Conservation (phyloP, 306 rosid genomes). For the Coriaria nepalensis region DNA sequence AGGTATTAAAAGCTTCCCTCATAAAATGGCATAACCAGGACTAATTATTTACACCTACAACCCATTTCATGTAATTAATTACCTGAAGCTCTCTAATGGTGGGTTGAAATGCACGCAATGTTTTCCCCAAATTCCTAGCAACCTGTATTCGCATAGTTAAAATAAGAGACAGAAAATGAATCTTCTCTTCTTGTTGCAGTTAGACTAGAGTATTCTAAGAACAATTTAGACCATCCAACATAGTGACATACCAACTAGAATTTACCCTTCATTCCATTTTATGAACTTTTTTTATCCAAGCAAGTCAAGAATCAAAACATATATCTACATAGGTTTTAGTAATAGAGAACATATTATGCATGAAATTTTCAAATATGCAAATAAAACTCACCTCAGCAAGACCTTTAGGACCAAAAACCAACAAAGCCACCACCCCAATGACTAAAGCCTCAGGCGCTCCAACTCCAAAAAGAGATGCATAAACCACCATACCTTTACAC, state of each 20-base stretch:
- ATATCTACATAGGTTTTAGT: too few species aligned
- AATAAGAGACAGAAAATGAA: neutral
- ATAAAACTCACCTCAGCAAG: constrained; percentile 85
- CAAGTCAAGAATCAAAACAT: neutral
- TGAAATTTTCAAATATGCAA: neutral
- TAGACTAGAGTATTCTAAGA: too few species aligned
- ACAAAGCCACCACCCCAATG: constrained; percentile 95
- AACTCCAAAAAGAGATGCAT: constrained; percentile 95
- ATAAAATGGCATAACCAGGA: too few species aligned
- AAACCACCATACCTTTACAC: constrained; percentile 52
- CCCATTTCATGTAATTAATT: neutral
- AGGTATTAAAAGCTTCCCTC: constrained; percentile 7
- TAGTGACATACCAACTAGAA: too few species aligned
- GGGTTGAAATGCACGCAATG: constrained; percentile 91
- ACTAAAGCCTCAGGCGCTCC: constrained; percentile 99
- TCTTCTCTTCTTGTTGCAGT: neutral
- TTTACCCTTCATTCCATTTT: too few species aligned
- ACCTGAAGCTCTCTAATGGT: constrained; percentile 97
- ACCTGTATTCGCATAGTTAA: constrained; percentile 39
- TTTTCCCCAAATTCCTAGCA: constrained; percentile 89
- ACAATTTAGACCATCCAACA: too few species aligned
- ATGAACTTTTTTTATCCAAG: neutral
- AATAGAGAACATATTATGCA: neutral
- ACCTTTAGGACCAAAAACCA: constrained; percentile 98
- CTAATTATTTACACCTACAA: too few species aligned